Conservation (phyloP, 352 stramenopile genomes). For the Phytophthora litchii region DNA sequence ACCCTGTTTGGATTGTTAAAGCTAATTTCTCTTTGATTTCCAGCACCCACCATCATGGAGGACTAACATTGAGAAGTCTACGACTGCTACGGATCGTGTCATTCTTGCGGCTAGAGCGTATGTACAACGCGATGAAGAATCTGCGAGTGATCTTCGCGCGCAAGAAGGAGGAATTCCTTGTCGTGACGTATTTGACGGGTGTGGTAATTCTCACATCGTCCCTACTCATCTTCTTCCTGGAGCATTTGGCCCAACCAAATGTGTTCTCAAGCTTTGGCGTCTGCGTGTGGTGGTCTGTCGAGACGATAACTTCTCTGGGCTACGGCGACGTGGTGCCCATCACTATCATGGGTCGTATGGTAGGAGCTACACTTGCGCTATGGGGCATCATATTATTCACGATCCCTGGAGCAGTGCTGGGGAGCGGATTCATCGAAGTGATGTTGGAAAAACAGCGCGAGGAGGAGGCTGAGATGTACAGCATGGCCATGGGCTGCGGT, state of each 20-base stretch:
- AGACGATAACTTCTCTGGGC: constrained; percentile 73
- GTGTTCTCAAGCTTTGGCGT: constrained; percentile 58
- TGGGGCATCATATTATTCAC: constrained; percentile 71
- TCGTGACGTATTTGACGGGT: constrained; percentile 62
- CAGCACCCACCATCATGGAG: constrained; percentile 29
- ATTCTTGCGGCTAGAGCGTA: constrained; percentile 63
- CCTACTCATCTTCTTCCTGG: constrained; percentile 69
- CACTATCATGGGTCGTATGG: constrained; percentile 43
- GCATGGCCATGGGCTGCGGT: constrained; percentile 23
- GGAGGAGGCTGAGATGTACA: constrained; percentile 49
- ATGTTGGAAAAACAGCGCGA: constrained; percentile 70
- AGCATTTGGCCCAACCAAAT: constrained; percentile 52
- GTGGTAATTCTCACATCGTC: constrained; percentile 64
- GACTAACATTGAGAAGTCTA: constrained; percentile 56
- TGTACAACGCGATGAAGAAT: constrained; percentile 68
- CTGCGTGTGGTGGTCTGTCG: constrained; percentile 62
- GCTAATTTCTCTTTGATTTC: background rate
- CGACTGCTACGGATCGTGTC: constrained; percentile 65
- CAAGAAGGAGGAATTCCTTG: constrained; percentile 70
- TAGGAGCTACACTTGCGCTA: constrained; percentile 52
- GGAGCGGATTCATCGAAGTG: constrained; percentile 71
- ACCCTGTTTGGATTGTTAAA: background rate
- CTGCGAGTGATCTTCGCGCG: constrained; percentile 53
- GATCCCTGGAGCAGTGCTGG: constrained; percentile 61
- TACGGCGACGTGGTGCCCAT: constrained; percentile 68